Conservation (phyloP, 768 basidiomycete species). For the Serendipita sp. region DNA sequence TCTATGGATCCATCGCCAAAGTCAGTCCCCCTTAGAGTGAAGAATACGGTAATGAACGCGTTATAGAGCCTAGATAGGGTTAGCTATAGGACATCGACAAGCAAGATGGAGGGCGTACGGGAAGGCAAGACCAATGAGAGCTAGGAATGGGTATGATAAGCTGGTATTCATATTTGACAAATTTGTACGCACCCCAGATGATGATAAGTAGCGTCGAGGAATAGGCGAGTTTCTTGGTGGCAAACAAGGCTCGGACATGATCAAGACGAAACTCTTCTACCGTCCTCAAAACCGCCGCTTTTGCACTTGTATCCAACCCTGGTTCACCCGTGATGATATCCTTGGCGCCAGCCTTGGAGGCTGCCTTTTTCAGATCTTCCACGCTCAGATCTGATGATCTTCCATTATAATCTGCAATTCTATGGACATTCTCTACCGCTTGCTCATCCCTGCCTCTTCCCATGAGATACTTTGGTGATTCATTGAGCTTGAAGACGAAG, state of each 20-base stretch:
- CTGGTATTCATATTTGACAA: not conserved
- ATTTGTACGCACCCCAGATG: slow-evolving; percentile 30
- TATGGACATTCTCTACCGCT: slow-evolving; percentile 45
- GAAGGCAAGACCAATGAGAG: slow-evolving; percentile 60
- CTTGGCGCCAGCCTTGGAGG: slow-evolving; percentile 10
- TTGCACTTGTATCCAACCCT: slow-evolving; percentile 21
- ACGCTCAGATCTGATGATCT: slow-evolving; percentile 31
- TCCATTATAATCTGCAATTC: slow-evolving; percentile 45
- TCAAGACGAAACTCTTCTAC: slow-evolving; percentile 23
- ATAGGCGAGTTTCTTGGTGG: slow-evolving; percentile 43
- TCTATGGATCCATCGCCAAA: slow-evolving; percentile 55
- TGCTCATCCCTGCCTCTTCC: slow-evolving; percentile 44
- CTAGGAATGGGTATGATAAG: slow-evolving; percentile 20
- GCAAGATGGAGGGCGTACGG: slow-evolving; percentile 27
- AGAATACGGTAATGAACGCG: slow-evolving; percentile 23
- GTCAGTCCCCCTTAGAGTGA: slow-evolving; percentile 45
- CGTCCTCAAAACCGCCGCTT: slow-evolving; percentile 25
- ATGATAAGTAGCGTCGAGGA: slow-evolving; percentile 42
- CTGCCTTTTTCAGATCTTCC: slow-evolving; percentile 28
- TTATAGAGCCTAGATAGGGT: slow-evolving; percentile 10
- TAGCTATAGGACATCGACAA: not conserved
- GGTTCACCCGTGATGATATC: slow-evolving; percentile 9
- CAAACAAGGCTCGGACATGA: slow-evolving; percentile 47
- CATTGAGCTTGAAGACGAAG: slow-evolving; percentile 48
- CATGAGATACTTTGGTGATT: slow-evolving; percentile 59